A percentile compares a stretch with the other conserved stretches of the same genome.
Conservation (phyloP, 768 basidiomycete genomes). For the Antrodiella citrinella region DNA sequence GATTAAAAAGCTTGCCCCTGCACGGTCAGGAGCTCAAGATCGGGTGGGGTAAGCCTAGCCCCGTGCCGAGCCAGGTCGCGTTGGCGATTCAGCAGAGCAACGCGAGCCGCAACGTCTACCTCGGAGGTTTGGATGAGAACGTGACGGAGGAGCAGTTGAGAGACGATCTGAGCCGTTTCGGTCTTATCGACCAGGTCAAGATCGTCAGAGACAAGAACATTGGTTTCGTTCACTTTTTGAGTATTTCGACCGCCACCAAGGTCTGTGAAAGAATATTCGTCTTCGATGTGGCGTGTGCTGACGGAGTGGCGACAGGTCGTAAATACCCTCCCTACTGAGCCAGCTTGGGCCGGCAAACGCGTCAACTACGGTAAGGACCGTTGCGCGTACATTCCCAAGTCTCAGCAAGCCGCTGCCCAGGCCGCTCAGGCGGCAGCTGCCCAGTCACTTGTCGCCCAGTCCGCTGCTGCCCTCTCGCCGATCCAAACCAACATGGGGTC, state of each 20-base stretch:
- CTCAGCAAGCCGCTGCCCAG: slow-evolving; percentile 82
- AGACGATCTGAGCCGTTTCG: slow-evolving; percentile 88
- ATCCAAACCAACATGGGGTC: slow-evolving; percentile 17
- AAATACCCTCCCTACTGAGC: slow-evolving; percentile 84
- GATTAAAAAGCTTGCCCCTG: slow-evolving; percentile 85
- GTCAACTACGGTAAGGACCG: slow-evolving; percentile 99
- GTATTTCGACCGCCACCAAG: slow-evolving; percentile 92
- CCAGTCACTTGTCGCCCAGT: slow-evolving; percentile 54
- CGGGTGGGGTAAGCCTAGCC: slow-evolving; percentile 94
- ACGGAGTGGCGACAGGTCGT: slow-evolving; percentile 58
- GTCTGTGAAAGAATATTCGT: slow-evolving; percentile 31
- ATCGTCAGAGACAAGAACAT: slow-evolving; percentile 99
- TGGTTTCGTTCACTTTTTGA: slow-evolving; percentile 97
- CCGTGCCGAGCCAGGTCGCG: slow-evolving; percentile 79
- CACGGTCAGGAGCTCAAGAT: slow-evolving; percentile 97
- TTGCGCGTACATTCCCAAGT: slow-evolving; percentile 96
- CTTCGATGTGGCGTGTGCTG: background rate
- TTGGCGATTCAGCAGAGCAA: slow-evolving; percentile 87
- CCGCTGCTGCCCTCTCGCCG: slow-evolving; percentile 31
- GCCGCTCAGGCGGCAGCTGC: slow-evolving; percentile 84
- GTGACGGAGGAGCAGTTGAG: slow-evolving; percentile 88
- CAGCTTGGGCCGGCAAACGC: slow-evolving; percentile 90
- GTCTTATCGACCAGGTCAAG: slow-evolving; percentile 98
- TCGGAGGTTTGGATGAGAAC: slow-evolving; percentile 86
- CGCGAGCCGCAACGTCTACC: slow-evolving; percentile 92